Conservation (phyloP, 1,284 basidiomycete species). For the Vanrija sp. region DNA sequence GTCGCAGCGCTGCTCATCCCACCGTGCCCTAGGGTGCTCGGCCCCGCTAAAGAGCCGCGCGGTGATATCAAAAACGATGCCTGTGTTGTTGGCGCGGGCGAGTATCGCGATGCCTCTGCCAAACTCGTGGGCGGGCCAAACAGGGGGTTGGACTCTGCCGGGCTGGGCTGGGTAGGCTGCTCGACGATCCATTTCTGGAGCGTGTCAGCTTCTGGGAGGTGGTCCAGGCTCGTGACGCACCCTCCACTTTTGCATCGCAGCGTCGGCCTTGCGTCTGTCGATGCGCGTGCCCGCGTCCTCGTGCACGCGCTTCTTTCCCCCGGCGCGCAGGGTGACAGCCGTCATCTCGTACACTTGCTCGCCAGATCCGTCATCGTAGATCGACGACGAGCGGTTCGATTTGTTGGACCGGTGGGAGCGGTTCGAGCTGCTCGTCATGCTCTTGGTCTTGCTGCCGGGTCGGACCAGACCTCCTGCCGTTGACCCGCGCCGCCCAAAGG, state of each 20-base stretch:
- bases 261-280: slow-evolving; percentile 28
- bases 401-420: slow-evolving; percentile 1
- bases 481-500: slow-evolving; percentile 8
- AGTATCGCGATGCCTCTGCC: not conserved
- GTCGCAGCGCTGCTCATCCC: not conserved
- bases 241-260: slow-evolving; percentile 43
- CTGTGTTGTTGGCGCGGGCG: slow-evolving; percentile 1
- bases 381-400: not conserved
- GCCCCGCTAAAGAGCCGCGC: not conserved
- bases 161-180: slow-evolving; percentile 17
- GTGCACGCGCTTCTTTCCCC: slow-evolving; percentile 8
- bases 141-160: slow-evolving; percentile 3
- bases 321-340: slow-evolving; percentile 2
- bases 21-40: not conserved
- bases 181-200: slow-evolving; percentile 40
- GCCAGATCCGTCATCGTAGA: not conserved
- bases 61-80: not conserved
- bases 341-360: slow-evolving; percentile 15
- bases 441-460: slow-evolving; percentile 2
- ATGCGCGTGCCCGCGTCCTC: slow-evolving; percentile 11
- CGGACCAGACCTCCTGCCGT: not conserved
- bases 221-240: slow-evolving; percentile 18
- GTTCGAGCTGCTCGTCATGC: slow-evolving; percentile 3
- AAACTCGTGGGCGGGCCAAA: no score
- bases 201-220: slow-evolving; percentile 1